Evolutionary conservation across 1,284 basidiomycete genomes (phyloP).

Genomic region (Ustilago vetiveriae): DNA sequence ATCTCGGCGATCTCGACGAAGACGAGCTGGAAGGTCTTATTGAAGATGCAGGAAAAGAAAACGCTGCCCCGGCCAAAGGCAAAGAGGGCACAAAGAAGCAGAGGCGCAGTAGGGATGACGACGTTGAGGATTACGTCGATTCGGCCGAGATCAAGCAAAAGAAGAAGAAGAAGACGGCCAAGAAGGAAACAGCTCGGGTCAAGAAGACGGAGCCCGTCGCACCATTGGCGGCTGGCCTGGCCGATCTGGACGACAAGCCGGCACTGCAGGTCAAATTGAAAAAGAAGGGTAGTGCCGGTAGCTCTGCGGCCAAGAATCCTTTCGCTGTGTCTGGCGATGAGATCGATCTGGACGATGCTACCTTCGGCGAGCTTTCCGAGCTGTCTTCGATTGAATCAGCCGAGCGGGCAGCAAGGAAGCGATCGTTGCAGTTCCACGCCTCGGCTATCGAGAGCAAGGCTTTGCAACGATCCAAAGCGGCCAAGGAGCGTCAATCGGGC

Average conservation of each 20-base stretch:
- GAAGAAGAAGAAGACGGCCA: constrained; percentile 21
- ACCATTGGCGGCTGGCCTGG: constrained; percentile 45
- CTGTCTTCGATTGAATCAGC: constrained; percentile 54
- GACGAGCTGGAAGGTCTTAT: constrained; percentile 56
- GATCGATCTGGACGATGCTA: constrained; percentile 34
- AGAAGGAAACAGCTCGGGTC: constrained; percentile 21
- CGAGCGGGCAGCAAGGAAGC: constrained; percentile 57
- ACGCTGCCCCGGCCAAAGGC: constrained; percentile 17
- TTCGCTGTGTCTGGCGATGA: constrained; percentile 26
- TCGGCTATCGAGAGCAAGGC: constrained; percentile 47
- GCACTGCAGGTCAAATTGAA: constrained; percentile 40
- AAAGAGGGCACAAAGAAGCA: constrained; percentile 15
- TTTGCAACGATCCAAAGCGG: constrained; percentile 38
- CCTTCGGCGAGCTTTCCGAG: constrained; percentile 59
- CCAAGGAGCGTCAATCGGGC: constrained; percentile 55
- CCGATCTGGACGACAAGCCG: constrained; percentile 43
- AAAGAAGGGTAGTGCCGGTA: constrained; percentile 18
- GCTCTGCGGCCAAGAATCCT: constrained; percentile 20
- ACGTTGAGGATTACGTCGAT: constrained; percentile 10
- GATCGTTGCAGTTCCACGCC: constrained; percentile 64
- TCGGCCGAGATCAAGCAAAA: constrained; percentile 9
- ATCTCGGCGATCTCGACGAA: constrained; percentile 51
- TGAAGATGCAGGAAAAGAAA: constrained; percentile 51
- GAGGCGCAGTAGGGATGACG: constrained; percentile 12
- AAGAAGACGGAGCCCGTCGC: constrained; percentile 35